phyloP scores from a whole-genome alignment of 257 asterid genomes.

The Leonotis leonurus region DNA sequence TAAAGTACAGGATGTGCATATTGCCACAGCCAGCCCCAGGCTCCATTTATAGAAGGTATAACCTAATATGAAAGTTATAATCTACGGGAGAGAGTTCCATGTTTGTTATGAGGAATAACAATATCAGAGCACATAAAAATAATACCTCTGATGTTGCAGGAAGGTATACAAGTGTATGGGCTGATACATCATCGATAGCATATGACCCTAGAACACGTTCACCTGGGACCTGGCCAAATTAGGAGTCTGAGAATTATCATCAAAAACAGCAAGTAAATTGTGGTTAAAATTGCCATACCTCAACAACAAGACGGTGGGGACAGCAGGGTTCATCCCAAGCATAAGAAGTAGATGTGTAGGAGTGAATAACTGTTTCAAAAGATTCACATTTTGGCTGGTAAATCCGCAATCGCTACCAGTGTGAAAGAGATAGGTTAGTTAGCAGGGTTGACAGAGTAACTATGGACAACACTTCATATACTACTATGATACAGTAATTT shows the following conservation, averaged over 20 bases:
- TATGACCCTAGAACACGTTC: conserved; percentile 80
- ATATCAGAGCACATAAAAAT: conserved; percentile 8
- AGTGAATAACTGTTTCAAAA: conserved; percentile 78
- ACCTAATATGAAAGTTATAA: background rate
- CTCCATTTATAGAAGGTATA: background rate
- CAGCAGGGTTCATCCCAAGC: conserved; percentile 99
- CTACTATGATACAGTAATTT: conserved; percentile 9
- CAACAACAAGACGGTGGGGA: conserved; percentile 78
- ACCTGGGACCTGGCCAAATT: conserved; percentile 66
- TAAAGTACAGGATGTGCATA: background rate
- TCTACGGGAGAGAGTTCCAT: background rate
- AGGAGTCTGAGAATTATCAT: conserved; percentile 6
- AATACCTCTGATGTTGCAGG: conserved; percentile 84
- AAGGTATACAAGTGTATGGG: conserved; percentile 53
- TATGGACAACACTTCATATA: background rate
- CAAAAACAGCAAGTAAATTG: conserved; percentile 11
- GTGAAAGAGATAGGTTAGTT: conserved; percentile 20
- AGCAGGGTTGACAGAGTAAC: background rate
- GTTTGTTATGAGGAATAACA: background rate
- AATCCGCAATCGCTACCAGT: conserved; percentile 68
- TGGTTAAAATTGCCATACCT: conserved; percentile 46
- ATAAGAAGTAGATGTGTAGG: conserved; percentile 74
- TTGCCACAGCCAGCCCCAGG: background rate
- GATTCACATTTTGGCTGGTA: conserved; percentile 95
- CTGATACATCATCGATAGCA: conserved; percentile 67